Percentiles rank a stretch among this genome's conserved stretches.
Evolutionary conservation across 1,139 yeast species (phyloP).

Genomic region (Saccharomyces hybrid): DNA sequence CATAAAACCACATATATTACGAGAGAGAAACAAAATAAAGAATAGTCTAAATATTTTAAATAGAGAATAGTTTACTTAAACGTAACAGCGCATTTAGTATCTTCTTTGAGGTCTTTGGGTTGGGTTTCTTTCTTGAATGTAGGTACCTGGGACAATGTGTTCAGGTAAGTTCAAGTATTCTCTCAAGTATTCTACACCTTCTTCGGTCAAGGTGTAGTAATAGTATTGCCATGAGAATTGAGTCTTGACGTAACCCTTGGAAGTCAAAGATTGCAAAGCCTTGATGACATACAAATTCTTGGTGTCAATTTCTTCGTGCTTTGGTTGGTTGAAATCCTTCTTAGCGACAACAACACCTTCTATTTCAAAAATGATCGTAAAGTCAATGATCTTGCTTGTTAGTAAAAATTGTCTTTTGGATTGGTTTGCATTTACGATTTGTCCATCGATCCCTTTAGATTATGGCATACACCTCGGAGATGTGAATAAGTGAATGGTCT

Average conservation of each 20-base stretch:
- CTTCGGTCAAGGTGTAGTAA: slow-evolving; percentile 99
- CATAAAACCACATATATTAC: neutral
- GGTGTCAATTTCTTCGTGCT: slow-evolving; percentile 97
- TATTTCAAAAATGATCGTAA: slow-evolving; percentile 18
- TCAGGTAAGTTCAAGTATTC: slow-evolving; percentile 97
- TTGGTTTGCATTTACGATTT: neutral
- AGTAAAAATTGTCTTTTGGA: neutral
- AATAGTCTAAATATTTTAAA: neutral
- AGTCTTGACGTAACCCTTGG: slow-evolving; percentile 98
- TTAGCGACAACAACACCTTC: slow-evolving; percentile 99
- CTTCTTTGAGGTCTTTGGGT: slow-evolving; percentile 59
- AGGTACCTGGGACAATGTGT: slow-evolving; percentile 97
- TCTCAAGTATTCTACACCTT: slow-evolving; percentile 98
- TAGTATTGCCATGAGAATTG: slow-evolving; percentile 99
- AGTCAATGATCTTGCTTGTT: neutral
- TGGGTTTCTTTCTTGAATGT: slow-evolving; percentile 90
- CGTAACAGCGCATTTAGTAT: slow-evolving; percentile 23
- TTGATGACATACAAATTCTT: slow-evolving; percentile 96
- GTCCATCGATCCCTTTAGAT: neutral
- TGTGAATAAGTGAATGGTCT: neutral
- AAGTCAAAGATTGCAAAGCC: slow-evolving; percentile 98
- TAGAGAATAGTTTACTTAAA: neutral
- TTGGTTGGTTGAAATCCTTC: slow-evolving; percentile 96
- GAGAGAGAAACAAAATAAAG: neutral
- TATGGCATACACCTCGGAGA: neutral